Conservation (phyloP, 805 yeast species). For the Myxozyma mucilagina region DNA sequence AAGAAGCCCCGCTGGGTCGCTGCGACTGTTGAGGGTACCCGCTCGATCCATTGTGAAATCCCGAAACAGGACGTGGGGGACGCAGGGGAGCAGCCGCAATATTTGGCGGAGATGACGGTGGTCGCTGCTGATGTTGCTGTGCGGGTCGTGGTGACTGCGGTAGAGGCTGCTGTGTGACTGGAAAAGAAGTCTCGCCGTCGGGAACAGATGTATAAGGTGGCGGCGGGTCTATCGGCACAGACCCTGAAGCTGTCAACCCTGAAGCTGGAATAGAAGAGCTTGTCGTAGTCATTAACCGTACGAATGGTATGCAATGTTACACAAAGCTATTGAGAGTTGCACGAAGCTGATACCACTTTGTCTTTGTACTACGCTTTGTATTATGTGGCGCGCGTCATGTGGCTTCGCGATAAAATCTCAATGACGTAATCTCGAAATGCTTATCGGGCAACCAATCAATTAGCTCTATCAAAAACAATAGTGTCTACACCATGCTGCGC, state of each 20-base stretch:
- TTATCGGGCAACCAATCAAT: too few species aligned
- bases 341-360: too few species aligned
- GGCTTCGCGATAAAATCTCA: too few species aligned
- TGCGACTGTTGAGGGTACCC: background rate
- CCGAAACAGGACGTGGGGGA: background rate
- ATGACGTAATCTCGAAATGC: too few species aligned
- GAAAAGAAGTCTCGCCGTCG: slow-evolving; percentile 10
- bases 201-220: slow-evolving; percentile 10
- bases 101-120: background rate
- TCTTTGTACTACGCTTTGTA: too few species aligned
- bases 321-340: too few species aligned
- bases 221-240: slow-evolving; percentile 5
- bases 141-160: slow-evolving; percentile 1
- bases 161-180: background rate
- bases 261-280: background rate
- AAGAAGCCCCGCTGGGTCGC: background rate
- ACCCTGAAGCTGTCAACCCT: too few species aligned
- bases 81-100: background rate
- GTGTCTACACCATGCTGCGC: background rate
- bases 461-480: background rate
- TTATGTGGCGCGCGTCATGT: too few species aligned
- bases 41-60: slow-evolving; percentile 4
- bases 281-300: background rate
- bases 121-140: background rate
- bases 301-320: too few species aligned